A percentile compares a stretch with the other conserved stretches of the same genome.
These are phyloP conservation scores for Penicillium lividum DNA, from an alignment of 495 filamentous ascomycete species.

Conservation along the genomic window DNA sequence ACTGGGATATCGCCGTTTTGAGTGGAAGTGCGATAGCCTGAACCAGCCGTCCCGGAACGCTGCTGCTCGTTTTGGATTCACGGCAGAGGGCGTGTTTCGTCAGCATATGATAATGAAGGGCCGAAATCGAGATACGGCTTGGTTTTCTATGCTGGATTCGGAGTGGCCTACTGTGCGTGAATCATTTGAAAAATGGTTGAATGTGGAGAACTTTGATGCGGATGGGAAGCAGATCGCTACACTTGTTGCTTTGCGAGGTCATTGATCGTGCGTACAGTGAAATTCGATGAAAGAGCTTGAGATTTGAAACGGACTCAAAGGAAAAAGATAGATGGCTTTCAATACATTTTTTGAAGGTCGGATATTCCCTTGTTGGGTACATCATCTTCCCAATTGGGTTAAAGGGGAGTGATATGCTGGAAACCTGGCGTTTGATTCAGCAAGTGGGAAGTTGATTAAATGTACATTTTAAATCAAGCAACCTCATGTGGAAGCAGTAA, in stretches of 20 bases:
- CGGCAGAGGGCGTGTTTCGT: slow-evolving; percentile 54
- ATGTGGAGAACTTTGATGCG: slow-evolving; percentile 13
- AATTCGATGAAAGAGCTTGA: not conserved
- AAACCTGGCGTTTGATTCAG: too few relatives aligned
- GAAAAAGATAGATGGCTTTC: not conserved
- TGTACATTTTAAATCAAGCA: not conserved
- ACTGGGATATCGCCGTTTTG: slow-evolving; percentile 53
- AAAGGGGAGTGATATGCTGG: too few relatives aligned
- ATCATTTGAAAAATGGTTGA: slow-evolving; percentile 14
- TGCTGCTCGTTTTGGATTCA: slow-evolving; percentile 54
- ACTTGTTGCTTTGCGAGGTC: slow-evolving; percentile 8
- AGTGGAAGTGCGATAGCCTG: slow-evolving; percentile 59
- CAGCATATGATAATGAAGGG: slow-evolving; percentile 60
- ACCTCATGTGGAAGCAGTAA: not conserved
- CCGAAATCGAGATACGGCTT: slow-evolving; percentile 28
- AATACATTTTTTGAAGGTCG: not conserved
- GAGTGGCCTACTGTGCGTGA: slow-evolving; percentile 11
- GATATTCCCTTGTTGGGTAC: too few relatives aligned
- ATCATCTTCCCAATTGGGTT: too few relatives aligned
- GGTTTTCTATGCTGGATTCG: slow-evolving; percentile 17
- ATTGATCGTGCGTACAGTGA: not conserved
- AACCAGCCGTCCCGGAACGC: slow-evolving; percentile 51
- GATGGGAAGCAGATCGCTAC: slow-evolving; percentile 9
- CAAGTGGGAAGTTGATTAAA: too few relatives aligned
- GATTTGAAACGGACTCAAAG: not conserved